Evolutionary conservation across 2,329 filamentous ascomycete genomes (phyloP).

Genomic region (Pseudonectria buxi): DNA sequence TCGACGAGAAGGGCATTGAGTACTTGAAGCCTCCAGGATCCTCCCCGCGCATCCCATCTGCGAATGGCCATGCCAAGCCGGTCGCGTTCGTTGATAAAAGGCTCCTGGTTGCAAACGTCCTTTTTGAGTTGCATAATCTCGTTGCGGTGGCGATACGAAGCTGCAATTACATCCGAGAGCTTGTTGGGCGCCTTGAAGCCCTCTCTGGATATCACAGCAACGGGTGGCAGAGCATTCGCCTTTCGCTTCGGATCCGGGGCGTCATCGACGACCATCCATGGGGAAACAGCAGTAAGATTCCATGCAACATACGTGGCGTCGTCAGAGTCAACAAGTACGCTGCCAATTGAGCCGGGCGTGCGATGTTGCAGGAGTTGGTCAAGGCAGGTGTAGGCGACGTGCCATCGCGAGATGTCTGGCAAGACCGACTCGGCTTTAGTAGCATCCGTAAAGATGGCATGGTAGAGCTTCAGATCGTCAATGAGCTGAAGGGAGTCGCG

Average conservation of each 20-base stretch:
- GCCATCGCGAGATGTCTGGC: slow-evolving; percentile 51
- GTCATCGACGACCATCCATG: slow-evolving; percentile 55
- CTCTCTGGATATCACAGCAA: slow-evolving; percentile 55
- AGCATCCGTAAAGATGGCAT: slow-evolving; percentile 67
- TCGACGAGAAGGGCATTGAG: slow-evolving; percentile 63
- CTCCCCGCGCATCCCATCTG: slow-evolving; percentile 55
- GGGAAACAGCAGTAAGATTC: slow-evolving; percentile 67
- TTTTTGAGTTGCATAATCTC: slow-evolving; percentile 59
- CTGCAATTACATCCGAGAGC: slow-evolving; percentile 59
- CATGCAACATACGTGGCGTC: slow-evolving; percentile 68
- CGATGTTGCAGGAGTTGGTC: slow-evolving; percentile 14
- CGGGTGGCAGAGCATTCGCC: slow-evolving; percentile 42
- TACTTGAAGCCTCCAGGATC: slow-evolving; percentile 65
- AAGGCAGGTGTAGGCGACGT: too few relatives aligned
- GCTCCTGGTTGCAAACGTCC: slow-evolving; percentile 39
- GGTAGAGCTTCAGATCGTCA: slow-evolving; percentile 56
- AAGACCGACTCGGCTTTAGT: slow-evolving; percentile 41
- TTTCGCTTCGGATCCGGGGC: slow-evolving; percentile 41
- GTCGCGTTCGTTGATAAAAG: slow-evolving; percentile 49
- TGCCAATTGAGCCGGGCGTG: slow-evolving; percentile 41
- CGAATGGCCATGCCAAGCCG: slow-evolving; percentile 68
- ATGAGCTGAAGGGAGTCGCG: slow-evolving; percentile 43
- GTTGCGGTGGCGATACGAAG: slow-evolving; percentile 53
- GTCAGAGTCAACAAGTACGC: slow-evolving; percentile 52
- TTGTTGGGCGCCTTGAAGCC: slow-evolving; percentile 77